Base-by-base conservation (phyloP, 1,139 yeast species). In the Suhomyces ambrosiae region DNA sequence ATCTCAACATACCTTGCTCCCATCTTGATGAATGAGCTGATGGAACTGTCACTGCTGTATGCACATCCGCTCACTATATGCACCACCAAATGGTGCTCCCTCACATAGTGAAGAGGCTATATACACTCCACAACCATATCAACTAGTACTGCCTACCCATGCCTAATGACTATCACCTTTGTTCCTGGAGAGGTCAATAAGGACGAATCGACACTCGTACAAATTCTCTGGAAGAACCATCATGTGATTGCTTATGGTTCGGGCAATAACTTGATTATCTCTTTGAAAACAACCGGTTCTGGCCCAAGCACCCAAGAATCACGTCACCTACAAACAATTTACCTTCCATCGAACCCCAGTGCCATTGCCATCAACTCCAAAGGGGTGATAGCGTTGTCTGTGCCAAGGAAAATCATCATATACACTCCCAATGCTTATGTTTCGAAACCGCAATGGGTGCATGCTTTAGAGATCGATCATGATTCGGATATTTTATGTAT, bases 131-230 rank as follows among this genome's bases (percentile, higher is more conserved):
- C n/a, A n/a, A n/a, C n/a, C n/a, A 9, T 10, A 11, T 11, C 13
- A 11, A 23, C 25, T 23, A 10, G n/a, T n/a, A n/a, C n/a, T n/a
- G n/a, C n/a, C n/a, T n/a, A n/a, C n/a, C n/a, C n/a, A n/a, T n/a
- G n/a, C n/a, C n/a, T 31, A 25, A 82, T 82, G 88, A 68, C 85
- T 6, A 61, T 84, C 39, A 75, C 79, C 44, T 86, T 85, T 55
- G 76, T 86, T 24, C 96, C 96, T 2, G 97, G 97, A 1, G 87
- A 86, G 54, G 95, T 92, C 23, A 85, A 82, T 55, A 61, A 70
- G 31, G 60, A 75, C 2, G 65, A 68, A 9, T 74, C 76, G 46
- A 69, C 88, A 1, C 76, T 80, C 15, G 71, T 79, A 41, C 86
- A 83, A 48, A 76, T 73, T 5, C 63, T 66, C 38, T 89, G 96